Percentiles rank a stretch among this genome's conserved stretches.
Evolutionary conservation across 441 rosid species (phyloP).

Genomic region (Pelargonium australe): DNA sequence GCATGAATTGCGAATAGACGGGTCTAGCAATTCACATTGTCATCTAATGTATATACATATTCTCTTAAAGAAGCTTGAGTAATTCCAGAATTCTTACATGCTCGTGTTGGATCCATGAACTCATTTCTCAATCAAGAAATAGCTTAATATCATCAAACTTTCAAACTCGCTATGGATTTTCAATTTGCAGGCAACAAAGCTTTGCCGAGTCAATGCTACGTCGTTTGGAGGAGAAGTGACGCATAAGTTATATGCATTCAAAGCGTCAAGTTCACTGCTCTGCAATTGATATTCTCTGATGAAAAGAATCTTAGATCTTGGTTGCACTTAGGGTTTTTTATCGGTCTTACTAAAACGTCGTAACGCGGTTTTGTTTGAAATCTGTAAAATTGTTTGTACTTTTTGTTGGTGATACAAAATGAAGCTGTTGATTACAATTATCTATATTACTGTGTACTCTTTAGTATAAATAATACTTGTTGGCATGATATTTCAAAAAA

Average conservation of each 20-base stretch:
- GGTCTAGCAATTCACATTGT: neutral
- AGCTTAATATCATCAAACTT: neutral
- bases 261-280: too few species aligned
- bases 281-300: too few species aligned
- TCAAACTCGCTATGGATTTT: constrained; percentile 15
- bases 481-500: too few species aligned
- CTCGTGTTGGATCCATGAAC: neutral
- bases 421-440: too few species aligned
- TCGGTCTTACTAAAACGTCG: too few species aligned
- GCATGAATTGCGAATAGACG: neutral
- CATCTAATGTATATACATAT: neutral
- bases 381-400: too few species aligned
- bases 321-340: too few species aligned
- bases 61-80: neutral
- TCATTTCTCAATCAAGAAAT: constrained; percentile 1
- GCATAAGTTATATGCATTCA: neutral
- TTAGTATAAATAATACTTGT: too few species aligned
- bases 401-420: too few species aligned
- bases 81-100: neutral
- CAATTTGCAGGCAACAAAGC: constrained; percentile 70
- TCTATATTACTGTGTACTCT: too few species aligned
- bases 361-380: too few species aligned
- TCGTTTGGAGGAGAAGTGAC: constrained; percentile 63
- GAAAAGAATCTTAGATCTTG: too few species aligned
- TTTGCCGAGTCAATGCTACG: constrained; percentile 75